Evolutionary conservation across 2,329 filamentous ascomycete species (phyloP).

Genomic region (Aspergillus sp.): DNA sequence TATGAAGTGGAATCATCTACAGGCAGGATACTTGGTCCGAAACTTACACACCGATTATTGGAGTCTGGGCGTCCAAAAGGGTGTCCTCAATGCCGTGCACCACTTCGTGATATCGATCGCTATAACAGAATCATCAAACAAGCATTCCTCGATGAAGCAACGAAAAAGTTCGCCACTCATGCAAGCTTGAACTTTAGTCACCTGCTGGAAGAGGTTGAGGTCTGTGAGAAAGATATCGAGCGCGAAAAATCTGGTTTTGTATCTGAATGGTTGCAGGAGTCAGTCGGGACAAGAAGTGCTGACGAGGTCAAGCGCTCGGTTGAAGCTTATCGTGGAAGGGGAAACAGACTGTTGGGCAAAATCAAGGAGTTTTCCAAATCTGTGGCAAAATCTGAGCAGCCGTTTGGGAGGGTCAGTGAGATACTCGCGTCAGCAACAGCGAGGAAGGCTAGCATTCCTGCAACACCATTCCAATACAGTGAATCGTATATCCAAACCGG

Average conservation of each 20-base stretch:
- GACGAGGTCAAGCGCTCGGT: background rate
- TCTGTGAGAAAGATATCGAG: background rate
- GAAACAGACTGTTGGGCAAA: background rate
- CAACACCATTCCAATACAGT: background rate
- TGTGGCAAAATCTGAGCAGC: conserved; percentile 6
- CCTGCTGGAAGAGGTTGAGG: background rate
- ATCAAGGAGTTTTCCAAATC: conserved; percentile 7
- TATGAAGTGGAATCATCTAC: conserved; percentile 9
- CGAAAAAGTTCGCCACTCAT: conserved; percentile 13
- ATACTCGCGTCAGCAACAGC: conserved; percentile 6
- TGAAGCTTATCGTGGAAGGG: background rate
- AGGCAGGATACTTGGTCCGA: background rate
- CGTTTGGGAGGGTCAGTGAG: conserved; percentile 8
- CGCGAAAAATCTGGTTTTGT: background rate
- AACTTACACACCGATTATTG: background rate
- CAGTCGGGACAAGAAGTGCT: background rate
- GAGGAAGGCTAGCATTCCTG: background rate
- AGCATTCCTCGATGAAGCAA: conserved; percentile 17
- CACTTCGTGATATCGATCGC: conserved; percentile 16
- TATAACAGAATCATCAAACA: conserved; percentile 19
- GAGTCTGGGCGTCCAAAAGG: background rate
- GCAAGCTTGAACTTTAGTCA: conserved; percentile 1
- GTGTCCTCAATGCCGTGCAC: conserved; percentile 18
- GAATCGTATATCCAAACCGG: conserved; percentile 6
- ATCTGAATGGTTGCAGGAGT: background rate